Base-by-base conservation (phyloP, 345 rosid species). In the Eucalyptus pauciflora region DNA sequence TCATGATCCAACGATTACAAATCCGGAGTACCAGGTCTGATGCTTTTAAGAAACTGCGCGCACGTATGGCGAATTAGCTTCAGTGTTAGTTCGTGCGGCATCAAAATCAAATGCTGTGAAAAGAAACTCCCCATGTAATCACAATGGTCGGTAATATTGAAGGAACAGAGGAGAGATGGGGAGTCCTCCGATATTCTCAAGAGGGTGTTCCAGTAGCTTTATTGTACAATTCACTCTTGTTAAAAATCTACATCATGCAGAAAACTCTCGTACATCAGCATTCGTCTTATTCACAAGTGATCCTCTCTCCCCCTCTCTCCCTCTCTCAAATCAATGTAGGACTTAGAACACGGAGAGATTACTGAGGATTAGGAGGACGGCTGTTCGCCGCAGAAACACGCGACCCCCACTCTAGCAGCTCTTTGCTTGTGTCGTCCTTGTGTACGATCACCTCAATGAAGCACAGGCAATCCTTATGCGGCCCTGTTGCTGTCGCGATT, bases 391-490 rank as follows among this genome's bases (percentile, higher is more conserved):
- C 88, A 64, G 97, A 87, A 88, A 95, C 97, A 25, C 97, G 90
- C 37, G 97, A 95, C 86, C 97, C 97, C 97, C 97, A 95, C 92
- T 95, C 97, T 81, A 95, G 94, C 46, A 95, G 90, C 95, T 95
- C 97, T 93, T 95, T 95, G 92, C 97, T 95, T 13, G 97, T 95
- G 88, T 95, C 97, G 52, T 95, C 97, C 92, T 93, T 95, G 87
- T 95, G 97, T 91, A 93, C 94, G 27, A 94, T 12, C 45, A 93
- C 93, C 91, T 95, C 97, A 48, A 95, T 94, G 91, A 95, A 95
- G 87, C 97, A 95, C 50, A 95, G 86, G 17, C 94, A 91, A 89
- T 94, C 94, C 86, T 92, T 94, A 45, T 94, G 88, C 5, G 76
- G 93, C 54, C 93, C 96, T 3, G 88, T 94, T 51, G 93, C 96